Evolutionary conservation across 2,329 filamentous ascomycete species (phyloP).

Genomic region (Colletotrichum cordylinicola): DNA sequence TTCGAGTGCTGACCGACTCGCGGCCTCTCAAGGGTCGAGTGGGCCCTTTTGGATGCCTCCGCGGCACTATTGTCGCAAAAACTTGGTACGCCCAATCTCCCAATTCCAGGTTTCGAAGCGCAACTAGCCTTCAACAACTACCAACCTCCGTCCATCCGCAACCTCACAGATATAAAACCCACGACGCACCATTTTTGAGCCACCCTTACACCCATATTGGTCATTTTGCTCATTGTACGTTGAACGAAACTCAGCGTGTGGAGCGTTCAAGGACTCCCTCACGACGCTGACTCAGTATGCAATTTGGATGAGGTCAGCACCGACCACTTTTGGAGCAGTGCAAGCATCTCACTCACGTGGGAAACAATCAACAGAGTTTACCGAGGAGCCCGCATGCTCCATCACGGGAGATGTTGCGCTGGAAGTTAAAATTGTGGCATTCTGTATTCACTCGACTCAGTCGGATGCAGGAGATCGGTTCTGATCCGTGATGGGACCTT

Average conservation of each 20-base stretch:
- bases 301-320: background rate
- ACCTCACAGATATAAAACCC: background rate
- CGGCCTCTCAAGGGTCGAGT: background rate
- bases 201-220: fast-evolving
- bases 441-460: background rate
- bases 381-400: background rate
- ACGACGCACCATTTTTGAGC: background rate
- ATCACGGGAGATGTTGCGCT: background rate
- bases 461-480: background rate
- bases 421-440: background rate
- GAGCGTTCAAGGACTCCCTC: background rate
- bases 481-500: background rate
- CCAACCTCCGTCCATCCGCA: background rate
- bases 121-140: background rate
- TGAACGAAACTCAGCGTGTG: background rate
- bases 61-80: background rate
- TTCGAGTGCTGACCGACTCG: background rate
- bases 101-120: background rate
- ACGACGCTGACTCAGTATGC: background rate
- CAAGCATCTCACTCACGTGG: background rate
- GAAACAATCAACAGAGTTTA: background rate
- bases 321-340: background rate
- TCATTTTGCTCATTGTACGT: background rate
- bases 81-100: background rate
- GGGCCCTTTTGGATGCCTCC: background rate